Base-by-base conservation (phyloP, 1,284 basidiomycete genomes). In the Inonotus obliquus region DNA sequence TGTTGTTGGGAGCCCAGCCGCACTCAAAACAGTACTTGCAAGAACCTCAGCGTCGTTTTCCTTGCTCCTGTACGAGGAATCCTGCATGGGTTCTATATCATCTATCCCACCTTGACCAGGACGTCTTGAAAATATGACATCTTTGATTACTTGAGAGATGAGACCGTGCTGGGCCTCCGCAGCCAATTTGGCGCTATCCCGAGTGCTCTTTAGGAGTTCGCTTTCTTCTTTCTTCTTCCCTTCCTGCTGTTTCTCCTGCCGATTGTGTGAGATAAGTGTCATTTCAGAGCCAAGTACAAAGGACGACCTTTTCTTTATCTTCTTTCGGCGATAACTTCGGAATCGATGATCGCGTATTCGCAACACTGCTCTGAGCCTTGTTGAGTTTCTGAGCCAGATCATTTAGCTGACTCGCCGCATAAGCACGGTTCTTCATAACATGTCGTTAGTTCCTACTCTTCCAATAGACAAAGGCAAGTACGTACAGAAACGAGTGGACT, bases 131-230 rank as follows among this genome's bases (percentile, higher is more conserved):
- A 92, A 92, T 35, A 92, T 83, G 41, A 91, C 81, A 66, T 95
- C 89, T 72, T 98, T 97, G 69, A 97, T 79, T 3, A 94, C 85
- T 72, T 96, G 94, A 0, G 92, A 80, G 63, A 96, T 91, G 61
- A 97, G 82, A 0, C 93, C 95, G 68, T 97, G 94, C 68, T 96
- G 91, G 0, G 91, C 91, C 71, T 98, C 94, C 9, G 86, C 81
- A 0, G 93, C 86, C 59, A 97, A 90, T 69, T 91, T 93, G 37
- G 83, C 85, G 68, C 94, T 96, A 70, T 97, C 94, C 72, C 86
- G 87, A 10, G 93, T 88, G 21, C 85, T 86, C 75, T 94, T 94
- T 19, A 81, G 80, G 19, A 96, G 78, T 63, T 89, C 85, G 65
- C 82, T 89, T 44, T 89, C 87, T 62, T 91, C 88, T 67, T 86